Evolutionary conservation across 176 grass and related monocot species (phyloP), one percentile per base, ranked within the genome.

Genomic region (Carex myosuroides): DNA sequence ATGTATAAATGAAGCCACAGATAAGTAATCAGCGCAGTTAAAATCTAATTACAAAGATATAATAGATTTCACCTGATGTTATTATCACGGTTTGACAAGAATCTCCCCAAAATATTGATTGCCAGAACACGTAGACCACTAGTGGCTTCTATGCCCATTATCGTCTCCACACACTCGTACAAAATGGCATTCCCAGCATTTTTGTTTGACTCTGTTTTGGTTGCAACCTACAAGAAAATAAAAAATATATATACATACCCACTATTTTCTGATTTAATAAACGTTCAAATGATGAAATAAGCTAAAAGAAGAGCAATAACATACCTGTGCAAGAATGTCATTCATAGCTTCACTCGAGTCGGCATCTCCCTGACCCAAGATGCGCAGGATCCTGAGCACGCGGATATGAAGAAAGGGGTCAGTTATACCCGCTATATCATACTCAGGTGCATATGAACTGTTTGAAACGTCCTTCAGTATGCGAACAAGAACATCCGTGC

Each of bases 271-370:
- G 13, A 18, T 84, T n/a, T 37, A 32, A 61, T 85, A 42, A 16
- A 0, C 3, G 52, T 67, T 83, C 55, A 59, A 18, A 59, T 58
- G 65, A 61, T 82, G 62, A 68, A 89, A 83, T 80, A 16, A 84
- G 16, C 33, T 52, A 73, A 33, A 54, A 32, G 14, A 87, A 81
- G 59, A 79, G 62, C 20, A 87, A 85, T 20, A 87, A 84, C 60
- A 89, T 48, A 96, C 97, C 93, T 99, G 97, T 24, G 97, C 97
- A 85, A 99, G 97, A 87, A 99, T 96, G 85, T 99, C 97, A 89
- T 99, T 99, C 79, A 99, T 94, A 85, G 86, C 85, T 86, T 99
- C 97, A 78, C 93, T 95, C 60, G 88, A 88, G 76, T 99, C 97
- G 8, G 91, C 86, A 87, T 99, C 93, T 83, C 90, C 93, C 67